A percentile compares a stretch with the other conserved stretches of the same genome.
phyloP scores from a whole-genome alignment of 768 basidiomycete species.

The Mycena galericulata region DNA sequence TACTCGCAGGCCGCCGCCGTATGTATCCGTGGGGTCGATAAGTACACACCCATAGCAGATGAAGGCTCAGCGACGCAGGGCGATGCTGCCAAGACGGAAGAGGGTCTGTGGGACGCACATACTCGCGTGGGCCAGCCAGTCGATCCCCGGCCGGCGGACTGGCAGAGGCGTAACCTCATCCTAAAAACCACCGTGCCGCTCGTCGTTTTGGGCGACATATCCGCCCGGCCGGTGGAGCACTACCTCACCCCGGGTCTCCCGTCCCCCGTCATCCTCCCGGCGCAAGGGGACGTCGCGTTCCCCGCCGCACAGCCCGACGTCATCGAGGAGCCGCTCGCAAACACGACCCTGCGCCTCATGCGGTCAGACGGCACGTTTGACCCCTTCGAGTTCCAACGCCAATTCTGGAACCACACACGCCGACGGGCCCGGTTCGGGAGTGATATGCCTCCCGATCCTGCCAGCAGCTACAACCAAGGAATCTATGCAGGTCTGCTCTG shows the following conservation, averaged over 20 bases:
- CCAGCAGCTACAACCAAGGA: background rate
- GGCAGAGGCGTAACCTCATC: background rate
- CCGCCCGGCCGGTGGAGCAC: background rate
- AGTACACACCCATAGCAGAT: background rate
- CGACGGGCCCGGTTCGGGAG: no score
- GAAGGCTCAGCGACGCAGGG: background rate
- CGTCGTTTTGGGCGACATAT: background rate
- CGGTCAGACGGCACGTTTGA: background rate
- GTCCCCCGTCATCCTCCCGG: conserved; percentile 2
- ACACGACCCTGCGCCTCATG: conserved; percentile 21
- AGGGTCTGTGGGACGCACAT: conserved; percentile 21
- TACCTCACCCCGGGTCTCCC: conserved; percentile 6
- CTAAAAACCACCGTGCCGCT: conserved; percentile 1
- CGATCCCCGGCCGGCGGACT: no score
- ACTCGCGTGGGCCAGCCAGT: background rate
- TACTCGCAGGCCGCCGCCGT: conserved; percentile 14
- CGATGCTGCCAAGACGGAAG: conserved; percentile 7
- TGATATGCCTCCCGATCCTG: background rate
- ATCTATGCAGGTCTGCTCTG: conserved; percentile 22
- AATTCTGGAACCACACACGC: no score
- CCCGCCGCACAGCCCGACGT: conserved; percentile 2
- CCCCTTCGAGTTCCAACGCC: background rate
- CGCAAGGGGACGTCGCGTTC: background rate
- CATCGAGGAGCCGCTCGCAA: conserved; percentile 11
- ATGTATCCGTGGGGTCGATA: background rate